These are phyloP conservation scores for Friedmanniomyces endolithicus DNA, from an alignment of 495 filamentous ascomycete species.

Conservation along the genomic window DNA sequence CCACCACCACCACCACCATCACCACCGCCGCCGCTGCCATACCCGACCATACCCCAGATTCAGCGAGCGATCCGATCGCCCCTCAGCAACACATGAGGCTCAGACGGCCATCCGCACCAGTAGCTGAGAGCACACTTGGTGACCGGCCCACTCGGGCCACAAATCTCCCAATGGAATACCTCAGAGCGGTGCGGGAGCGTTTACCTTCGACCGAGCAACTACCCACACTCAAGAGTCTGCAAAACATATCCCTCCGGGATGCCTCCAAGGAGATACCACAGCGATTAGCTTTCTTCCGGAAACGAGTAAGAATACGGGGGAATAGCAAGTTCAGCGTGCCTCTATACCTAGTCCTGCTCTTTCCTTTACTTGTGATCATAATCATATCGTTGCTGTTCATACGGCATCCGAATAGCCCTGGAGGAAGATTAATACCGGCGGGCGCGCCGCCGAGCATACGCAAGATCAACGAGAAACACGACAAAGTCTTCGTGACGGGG, in stretches of 20 bases:
- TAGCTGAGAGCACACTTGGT: background rate
- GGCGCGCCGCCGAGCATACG: constrained; percentile 85
- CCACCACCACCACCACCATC: too few relatives aligned
- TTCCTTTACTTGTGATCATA: constrained; percentile 82
- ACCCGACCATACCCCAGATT: too few relatives aligned
- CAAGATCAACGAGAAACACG: constrained; percentile 95
- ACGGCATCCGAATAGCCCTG: constrained; percentile 72
- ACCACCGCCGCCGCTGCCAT: too few relatives aligned
- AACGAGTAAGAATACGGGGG: constrained; percentile 82
- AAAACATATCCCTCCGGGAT: constrained; percentile 16
- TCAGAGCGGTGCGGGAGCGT: constrained; percentile 40
- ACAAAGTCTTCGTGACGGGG: constrained; percentile 89
- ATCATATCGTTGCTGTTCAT: constrained; percentile 84
- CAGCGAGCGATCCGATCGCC: background rate
- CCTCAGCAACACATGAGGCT: background rate
- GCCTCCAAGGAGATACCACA: constrained; percentile 42
- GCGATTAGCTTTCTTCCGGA: constrained; percentile 71
- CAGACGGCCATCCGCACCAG: background rate
- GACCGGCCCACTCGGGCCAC: background rate
- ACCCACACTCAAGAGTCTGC: constrained; percentile 46
- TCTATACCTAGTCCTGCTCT: constrained; percentile 80
- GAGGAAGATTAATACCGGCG: constrained; percentile 73
- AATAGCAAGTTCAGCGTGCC: constrained; percentile 92
- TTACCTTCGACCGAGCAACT: constrained; percentile 49
- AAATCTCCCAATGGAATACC: constrained; percentile 23